Base-by-base conservation (phyloP, 2,329 filamentous ascomycete genomes). In the Microdochium trichocladiopsis region DNA sequence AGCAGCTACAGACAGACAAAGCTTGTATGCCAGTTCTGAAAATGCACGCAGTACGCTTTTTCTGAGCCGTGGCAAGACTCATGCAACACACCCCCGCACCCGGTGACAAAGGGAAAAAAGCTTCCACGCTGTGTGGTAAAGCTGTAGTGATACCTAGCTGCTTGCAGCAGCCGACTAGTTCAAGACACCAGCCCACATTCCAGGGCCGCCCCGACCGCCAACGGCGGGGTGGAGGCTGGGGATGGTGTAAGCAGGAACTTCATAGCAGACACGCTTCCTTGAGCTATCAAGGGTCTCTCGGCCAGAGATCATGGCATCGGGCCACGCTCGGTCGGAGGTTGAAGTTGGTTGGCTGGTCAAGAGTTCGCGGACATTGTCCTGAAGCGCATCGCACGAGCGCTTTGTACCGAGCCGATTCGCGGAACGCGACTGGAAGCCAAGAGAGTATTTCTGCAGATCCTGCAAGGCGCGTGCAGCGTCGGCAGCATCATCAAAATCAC, bases 131-230 rank as follows among this genome's bases (percentile, higher is more conserved):
- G n/a, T n/a, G n/a, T n/a, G n/a, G n/a, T n/a, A n/a, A n/a, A n/a
- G n/a, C n/a, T n/a, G n/a, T n/a, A n/a, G n/a, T n/a, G n/a, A n/a
- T n/a, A n/a, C n/a, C n/a, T n/a, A n/a, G n/a, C n/a, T n/a, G n/a
- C n/a, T n/a, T n/a, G n/a, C n/a, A n/a, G n/a, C n/a, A n/a, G n/a
- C n/a, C n/a, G n/a, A n/a, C 21, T 45, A 82, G 63, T 79, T 77
- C 57, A 87, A 70, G 57, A 87, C 82, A 52, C 78, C 80, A 54
- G 79, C 74, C 84, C 84, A 87, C 81, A 87, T 86, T 50, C 83
- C 82, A 37, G 80, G 79, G 33, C 79, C 81, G 45, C 74, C 74
- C 28, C 76, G 67, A 48, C 69, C 78, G 54, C 73, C 76, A 53
- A 78, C 70, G 43, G 72, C 73, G 47, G 76, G 71, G 58, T 81